Evolutionary conservation across 306 rosid genomes (phyloP), one percentile per base, ranked within the genome.

Genomic region (Glycine tomentella): DNA sequence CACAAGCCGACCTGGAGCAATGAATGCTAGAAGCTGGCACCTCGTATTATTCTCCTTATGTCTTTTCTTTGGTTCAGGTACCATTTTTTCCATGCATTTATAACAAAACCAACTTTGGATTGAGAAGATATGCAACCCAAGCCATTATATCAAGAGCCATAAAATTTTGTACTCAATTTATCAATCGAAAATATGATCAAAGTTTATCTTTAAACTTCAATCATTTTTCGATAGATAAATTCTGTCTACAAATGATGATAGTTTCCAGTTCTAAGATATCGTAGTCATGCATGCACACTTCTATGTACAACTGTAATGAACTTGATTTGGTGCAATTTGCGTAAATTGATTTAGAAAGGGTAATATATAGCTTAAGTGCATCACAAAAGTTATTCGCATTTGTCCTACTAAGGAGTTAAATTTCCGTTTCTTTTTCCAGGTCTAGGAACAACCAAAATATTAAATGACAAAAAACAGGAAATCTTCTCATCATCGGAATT

Each of bases 41-140:
- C 80, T 90, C 16, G 79, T 84, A 25, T 67, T 93, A 7, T 78
- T 89, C 81, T 85, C 75, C 88, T 46, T 86, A 63, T 87, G 72
- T 76, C 72, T 90, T 55, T 74, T 91, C 83, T 79, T 87, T 84
- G 82, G 73, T 83, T 86, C 99, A 89, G 99, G 97, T 95, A 65
- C 2, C 69, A 59, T 72, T 55, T 55, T 33, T 53, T 33, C 49
- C 69, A n/a, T 8, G 59, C 75, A 82, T 16, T 14, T 31, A 14
- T 51, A 50, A 45, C 57, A 55, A 8, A 64, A 73, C 55, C 53
- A 84, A 78, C 46, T 55, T 78, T 31, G 13, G n/a, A 65, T 65
- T 44, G 5, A 38, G n/a, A 49, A 36, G 6, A 61, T 3, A 67
- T 52, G 13, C 5, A 59, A 57, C 33, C 25, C 46, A 56, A 65